These are phyloP conservation scores for Ophiostoma triangulosporum DNA, from an alignment of 2,329 filamentous ascomycete species.

Conservation along the genomic window DNA sequence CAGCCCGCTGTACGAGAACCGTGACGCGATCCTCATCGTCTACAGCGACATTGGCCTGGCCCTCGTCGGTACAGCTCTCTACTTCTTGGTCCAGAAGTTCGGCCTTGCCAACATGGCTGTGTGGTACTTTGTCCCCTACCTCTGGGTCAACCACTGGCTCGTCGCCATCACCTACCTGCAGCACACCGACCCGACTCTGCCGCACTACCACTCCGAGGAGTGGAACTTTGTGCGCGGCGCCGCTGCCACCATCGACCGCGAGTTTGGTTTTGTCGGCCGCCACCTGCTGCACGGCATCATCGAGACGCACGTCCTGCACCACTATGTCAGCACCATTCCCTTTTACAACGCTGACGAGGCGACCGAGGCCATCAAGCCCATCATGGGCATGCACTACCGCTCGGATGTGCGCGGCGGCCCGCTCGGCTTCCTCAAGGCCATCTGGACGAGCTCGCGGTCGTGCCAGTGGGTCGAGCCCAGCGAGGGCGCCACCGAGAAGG, in stretches of 20 bases:
- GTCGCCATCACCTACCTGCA: constrained; percentile 95
- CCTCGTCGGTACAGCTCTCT: constrained; percentile 48
- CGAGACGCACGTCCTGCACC: constrained; percentile 93
- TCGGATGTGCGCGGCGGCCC: constrained; percentile 64
- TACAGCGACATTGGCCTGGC: constrained; percentile 73
- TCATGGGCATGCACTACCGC: constrained; percentile 96
- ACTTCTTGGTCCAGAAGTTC: constrained; percentile 59
- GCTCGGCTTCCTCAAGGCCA: constrained; percentile 67
- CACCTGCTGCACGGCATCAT: constrained; percentile 86
- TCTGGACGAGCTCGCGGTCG: constrained; percentile 70
- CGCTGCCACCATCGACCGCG: constrained; percentile 87
- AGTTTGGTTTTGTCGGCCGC: constrained; percentile 90
- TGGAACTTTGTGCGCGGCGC: constrained; percentile 92
- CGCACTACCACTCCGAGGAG: constrained; percentile 71
- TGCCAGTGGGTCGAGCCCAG: constrained; percentile 98
- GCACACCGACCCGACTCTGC: constrained; percentile 86
- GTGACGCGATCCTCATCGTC: constrained; percentile 75
- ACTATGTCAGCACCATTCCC: constrained; percentile 89
- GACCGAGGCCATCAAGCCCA: constrained; percentile 39
- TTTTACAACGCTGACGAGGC: constrained; percentile 19
- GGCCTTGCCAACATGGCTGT: constrained; percentile 79
- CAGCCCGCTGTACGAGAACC: constrained; percentile 83
- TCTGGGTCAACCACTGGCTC: constrained; percentile 99
- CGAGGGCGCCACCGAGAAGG: constrained; percentile 64
- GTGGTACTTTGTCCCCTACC: constrained; percentile 90